phyloP scores from a whole-genome alignment of 495 filamentous ascomycete species.

The Rostrohypoxylon terebratum region DNA sequence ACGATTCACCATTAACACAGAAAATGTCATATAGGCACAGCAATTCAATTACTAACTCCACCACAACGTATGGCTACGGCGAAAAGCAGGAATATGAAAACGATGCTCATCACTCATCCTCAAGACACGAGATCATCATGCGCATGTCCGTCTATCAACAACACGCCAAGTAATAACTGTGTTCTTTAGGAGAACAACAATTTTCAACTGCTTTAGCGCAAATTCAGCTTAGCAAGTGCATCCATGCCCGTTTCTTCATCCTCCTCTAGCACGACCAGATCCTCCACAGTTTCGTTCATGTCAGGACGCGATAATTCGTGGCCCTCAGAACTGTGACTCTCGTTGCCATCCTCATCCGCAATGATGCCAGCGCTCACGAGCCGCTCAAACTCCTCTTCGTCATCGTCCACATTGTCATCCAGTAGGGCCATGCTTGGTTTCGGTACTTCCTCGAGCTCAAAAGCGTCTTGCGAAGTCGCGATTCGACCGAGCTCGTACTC shows the following conservation, averaged over 20 bases:
- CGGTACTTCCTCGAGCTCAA: constrained; percentile 40
- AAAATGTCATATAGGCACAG: background rate
- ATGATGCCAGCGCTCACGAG: constrained; percentile 28
- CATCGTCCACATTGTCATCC: constrained; percentile 29
- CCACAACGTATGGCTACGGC: background rate
- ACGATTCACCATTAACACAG: background rate
- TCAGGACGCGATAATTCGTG: background rate
- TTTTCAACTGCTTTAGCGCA: background rate
- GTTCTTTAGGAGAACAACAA: background rate
- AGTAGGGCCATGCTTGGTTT: constrained; percentile 22
- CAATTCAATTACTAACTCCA: background rate
- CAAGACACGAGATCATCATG: background rate
- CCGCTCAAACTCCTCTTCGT: constrained; percentile 44
- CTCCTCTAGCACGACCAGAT: constrained; percentile 38
- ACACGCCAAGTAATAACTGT: background rate
- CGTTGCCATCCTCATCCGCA: background rate
- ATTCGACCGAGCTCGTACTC: constrained; percentile 77
- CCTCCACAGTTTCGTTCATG: constrained; percentile 7
- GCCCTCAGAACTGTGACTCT: background rate
- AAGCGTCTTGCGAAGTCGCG: constrained; percentile 55
- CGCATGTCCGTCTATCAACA: background rate
- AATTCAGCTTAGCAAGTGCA: constrained; percentile 22
- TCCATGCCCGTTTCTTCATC: constrained; percentile 36
- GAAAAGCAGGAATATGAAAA: background rate
- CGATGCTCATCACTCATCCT: background rate